Evolutionary conservation across 1,284 basidiomycete species (phyloP).

Genomic region (Fomitopsis pinicola): DNA sequence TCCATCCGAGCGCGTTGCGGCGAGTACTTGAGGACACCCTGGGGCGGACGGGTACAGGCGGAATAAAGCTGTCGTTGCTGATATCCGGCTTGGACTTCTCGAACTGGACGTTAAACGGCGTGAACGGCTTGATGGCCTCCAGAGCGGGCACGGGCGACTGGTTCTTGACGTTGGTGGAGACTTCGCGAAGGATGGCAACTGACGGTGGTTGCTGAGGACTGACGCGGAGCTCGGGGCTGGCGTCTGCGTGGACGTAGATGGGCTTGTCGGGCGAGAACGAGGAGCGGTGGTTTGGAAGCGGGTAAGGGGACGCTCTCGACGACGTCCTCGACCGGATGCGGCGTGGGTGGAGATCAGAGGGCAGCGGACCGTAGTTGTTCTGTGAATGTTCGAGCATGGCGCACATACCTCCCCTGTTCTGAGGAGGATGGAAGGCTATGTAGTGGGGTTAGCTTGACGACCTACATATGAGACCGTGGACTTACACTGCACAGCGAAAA

Average conservation of each 20-base stretch:
- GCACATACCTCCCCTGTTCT: slow-evolving; percentile 59
- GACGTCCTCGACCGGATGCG: slow-evolving; percentile 60
- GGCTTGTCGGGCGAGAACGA: slow-evolving; percentile 39
- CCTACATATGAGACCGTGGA: slow-evolving; percentile 9
- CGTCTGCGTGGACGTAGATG: slow-evolving; percentile 7
- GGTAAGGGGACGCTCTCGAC: slow-evolving; percentile 72
- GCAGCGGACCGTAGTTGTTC: slow-evolving; percentile 63
- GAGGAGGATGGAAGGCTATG: slow-evolving; percentile 68
- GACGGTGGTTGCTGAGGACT: slow-evolving; percentile 14
- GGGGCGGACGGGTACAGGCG: slow-evolving; percentile 42
- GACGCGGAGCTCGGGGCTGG: background rate
- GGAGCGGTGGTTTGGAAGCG: slow-evolving; percentile 42
- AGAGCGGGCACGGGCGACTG: slow-evolving; percentile 33
- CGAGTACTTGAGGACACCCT: slow-evolving; percentile 51
- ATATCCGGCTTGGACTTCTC: slow-evolving; percentile 18
- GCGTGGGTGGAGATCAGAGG: slow-evolving; percentile 58
- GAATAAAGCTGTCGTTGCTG: slow-evolving; percentile 17
- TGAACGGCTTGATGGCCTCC: slow-evolving; percentile 38
- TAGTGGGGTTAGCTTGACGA: background rate
- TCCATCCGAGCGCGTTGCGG: slow-evolving; percentile 56
- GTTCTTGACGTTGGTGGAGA: slow-evolving; percentile 27
- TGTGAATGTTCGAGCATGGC: slow-evolving; percentile 70
- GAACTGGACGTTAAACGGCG: slow-evolving; percentile 31
- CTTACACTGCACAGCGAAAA: slow-evolving; percentile 70
- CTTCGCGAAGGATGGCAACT: slow-evolving; percentile 19